Conservation (phyloP, 148 eudicot genomes). For the Diospyros lotus region DNA sequence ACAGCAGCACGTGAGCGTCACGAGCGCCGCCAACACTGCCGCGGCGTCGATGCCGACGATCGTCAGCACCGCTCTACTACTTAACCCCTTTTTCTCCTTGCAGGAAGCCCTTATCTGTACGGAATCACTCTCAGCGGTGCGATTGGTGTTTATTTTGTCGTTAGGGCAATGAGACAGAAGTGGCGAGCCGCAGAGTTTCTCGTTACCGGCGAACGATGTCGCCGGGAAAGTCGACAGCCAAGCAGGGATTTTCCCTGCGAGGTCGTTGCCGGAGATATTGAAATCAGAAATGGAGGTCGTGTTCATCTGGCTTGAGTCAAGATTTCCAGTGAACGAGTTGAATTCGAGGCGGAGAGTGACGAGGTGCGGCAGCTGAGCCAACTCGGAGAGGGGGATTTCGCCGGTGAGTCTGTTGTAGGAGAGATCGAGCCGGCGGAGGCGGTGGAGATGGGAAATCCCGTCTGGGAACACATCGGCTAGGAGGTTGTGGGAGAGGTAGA, state of each 20-base stretch:
- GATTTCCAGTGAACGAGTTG: conserved; percentile 22
- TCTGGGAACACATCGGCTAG: conserved; percentile 17
- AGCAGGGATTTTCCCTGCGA: conserved; percentile 20
- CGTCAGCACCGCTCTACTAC: background rate
- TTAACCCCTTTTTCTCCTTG: background rate
- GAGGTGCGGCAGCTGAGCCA: conserved; percentile 20
- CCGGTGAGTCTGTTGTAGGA: conserved; percentile 21
- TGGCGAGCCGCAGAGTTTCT: conserved; percentile 20
- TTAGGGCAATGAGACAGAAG: conserved; percentile 3
- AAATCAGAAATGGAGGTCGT: conserved; percentile 11
- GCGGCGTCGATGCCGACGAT: conserved; percentile 7
- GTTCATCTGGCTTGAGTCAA: background rate
- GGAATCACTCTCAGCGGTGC: background rate
- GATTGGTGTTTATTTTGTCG: background rate
- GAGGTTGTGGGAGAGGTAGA: conserved; percentile 23
- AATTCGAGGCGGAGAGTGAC: conserved; percentile 25
- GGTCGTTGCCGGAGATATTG: conserved; percentile 21
- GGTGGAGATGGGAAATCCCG: conserved; percentile 12
- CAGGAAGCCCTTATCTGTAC: background rate
- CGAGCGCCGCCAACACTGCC: background rate
- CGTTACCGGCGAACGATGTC: conserved; percentile 16
- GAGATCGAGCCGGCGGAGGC: conserved; percentile 27
- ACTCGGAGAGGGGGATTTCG: conserved; percentile 17
- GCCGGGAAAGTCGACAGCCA: conserved; percentile 10
- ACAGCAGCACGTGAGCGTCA: conserved; percentile 16